These are phyloP conservation scores for Kodamaea lidongshanica DNA, from an alignment of 805 yeast species.

Conservation along the genomic window DNA sequence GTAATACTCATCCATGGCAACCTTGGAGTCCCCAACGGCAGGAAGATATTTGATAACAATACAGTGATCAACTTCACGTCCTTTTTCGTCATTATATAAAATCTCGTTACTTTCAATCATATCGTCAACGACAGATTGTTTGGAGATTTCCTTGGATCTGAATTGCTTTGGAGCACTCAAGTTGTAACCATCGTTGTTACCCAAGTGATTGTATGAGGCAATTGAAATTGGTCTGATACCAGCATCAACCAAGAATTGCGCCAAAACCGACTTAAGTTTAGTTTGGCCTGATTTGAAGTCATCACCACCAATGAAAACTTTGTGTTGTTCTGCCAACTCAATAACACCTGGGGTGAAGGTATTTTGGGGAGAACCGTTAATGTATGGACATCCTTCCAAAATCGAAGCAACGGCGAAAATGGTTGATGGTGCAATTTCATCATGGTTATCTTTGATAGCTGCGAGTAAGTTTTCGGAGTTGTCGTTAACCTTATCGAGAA, in stretches of 20 bases:
- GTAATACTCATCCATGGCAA: slow-evolving; percentile 98
- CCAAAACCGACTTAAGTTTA: slow-evolving; percentile 90
- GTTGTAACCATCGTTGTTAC: slow-evolving; percentile 94
- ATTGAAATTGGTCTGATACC: slow-evolving; percentile 93
- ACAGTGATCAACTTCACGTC: slow-evolving; percentile 82
- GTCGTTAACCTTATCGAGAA: slow-evolving; percentile 78
- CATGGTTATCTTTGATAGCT: slow-evolving; percentile 71
- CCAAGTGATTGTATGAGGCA: slow-evolving; percentile 94
- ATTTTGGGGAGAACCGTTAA: slow-evolving; percentile 96
- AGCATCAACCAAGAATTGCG: slow-evolving; percentile 93
- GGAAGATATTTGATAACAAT: slow-evolving; percentile 91
- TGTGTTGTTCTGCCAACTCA: slow-evolving; percentile 75
- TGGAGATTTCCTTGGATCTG: slow-evolving; percentile 91
- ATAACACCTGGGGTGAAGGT: slow-evolving; percentile 95
- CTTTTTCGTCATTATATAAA: slow-evolving; percentile 73
- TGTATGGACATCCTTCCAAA: slow-evolving; percentile 81
- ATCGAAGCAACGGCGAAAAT: slow-evolving; percentile 90
- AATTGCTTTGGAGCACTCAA: slow-evolving; percentile 88
- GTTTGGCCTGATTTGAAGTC: slow-evolving; percentile 98
- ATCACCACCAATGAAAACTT: slow-evolving; percentile 87
- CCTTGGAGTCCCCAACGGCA: slow-evolving; percentile 94
- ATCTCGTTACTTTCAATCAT: slow-evolving; percentile 83
- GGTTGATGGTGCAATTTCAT: slow-evolving; percentile 88
- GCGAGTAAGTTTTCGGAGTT: slow-evolving; percentile 72
- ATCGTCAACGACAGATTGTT: slow-evolving; percentile 89